phyloP scores from a whole-genome alignment of 371 early-diverging fungal species.

The Cokeromyces recurvatus region DNA sequence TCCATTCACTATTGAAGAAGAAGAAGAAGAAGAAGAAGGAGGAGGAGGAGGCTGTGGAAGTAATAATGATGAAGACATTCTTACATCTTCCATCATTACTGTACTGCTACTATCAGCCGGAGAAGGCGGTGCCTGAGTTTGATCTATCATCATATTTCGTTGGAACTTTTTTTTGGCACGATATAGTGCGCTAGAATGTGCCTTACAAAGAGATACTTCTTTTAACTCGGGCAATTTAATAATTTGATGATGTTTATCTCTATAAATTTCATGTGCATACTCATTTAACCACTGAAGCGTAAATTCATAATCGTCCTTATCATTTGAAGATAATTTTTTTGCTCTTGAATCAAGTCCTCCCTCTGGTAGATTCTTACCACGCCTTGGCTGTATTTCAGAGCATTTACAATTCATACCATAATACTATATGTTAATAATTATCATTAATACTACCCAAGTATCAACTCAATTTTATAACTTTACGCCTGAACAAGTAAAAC shows the following conservation, averaged over 20 bases:
- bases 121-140: conserved; percentile 37
- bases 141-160: conserved; percentile 16
- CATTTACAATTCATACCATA: conserved; percentile 43
- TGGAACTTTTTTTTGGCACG: conserved; percentile 47
- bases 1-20: conserved; percentile 5
- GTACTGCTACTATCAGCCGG: conserved; percentile 33
- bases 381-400: conserved; percentile 42
- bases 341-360: conserved; percentile 45
- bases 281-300: conserved; percentile 42
- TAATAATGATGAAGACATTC: neutral
- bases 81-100: conserved; percentile 1
- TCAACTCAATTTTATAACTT: neutral
- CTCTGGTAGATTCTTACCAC: conserved; percentile 46
- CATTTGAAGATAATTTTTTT: conserved; percentile 36
- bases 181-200: conserved; percentile 47
- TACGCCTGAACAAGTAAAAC: conserved; percentile 50
- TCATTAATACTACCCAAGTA: neutral
- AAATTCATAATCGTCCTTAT: conserved; percentile 45
- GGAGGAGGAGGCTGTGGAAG: conserved; percentile 1
- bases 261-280: conserved; percentile 37
- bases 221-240: conserved; percentile 27
- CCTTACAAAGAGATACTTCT: conserved; percentile 50
- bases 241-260: conserved; percentile 25
- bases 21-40: neutral
- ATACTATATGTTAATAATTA: conserved; percentile 14